Conservation (phyloP, 108 stramenopile genomes). For the Skeletonema menzelii region DNA sequence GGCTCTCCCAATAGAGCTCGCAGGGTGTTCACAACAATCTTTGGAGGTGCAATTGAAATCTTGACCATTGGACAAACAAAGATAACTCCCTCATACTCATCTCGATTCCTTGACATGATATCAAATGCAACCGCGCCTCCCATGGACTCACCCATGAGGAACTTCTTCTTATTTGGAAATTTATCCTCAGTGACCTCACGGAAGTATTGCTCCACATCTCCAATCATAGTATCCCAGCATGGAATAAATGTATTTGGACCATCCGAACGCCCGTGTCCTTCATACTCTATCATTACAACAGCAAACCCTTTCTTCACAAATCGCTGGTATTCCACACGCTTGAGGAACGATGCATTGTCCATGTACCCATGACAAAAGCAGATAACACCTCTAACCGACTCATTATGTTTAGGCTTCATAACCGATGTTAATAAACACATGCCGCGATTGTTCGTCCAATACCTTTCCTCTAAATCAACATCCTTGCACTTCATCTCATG, state of each 20-base stretch:
- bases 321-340: constrained; percentile 45
- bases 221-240: constrained; percentile 47
- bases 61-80: constrained; percentile 76
- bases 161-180: constrained; percentile 48
- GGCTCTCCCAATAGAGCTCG: constrained; percentile 43
- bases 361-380: constrained; percentile 72
- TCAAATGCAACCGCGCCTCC: constrained; percentile 68
- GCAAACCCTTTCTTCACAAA: constrained; percentile 59
- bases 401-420: constrained; percentile 49
- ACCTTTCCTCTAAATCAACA: constrained; percentile 46
- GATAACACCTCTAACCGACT: constrained; percentile 54
- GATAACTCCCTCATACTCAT: constrained; percentile 50
- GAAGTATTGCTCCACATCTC: constrained; percentile 59
- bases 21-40: constrained; percentile 52
- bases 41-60: constrained; percentile 61
- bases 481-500: constrained; percentile 38
- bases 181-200: constrained; percentile 16
- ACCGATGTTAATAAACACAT: constrained; percentile 54
- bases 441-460: constrained; percentile 57
- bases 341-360: constrained; percentile 62
- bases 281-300: constrained; percentile 66
- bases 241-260: constrained; percentile 50
- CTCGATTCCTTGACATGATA: constrained; percentile 39
- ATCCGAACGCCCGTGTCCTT: constrained; percentile 72
- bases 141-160: constrained; percentile 77